phyloP scores from a whole-genome alignment of 78 protist genomes.

The Neovahlkampfia damariscottae region DNA sequence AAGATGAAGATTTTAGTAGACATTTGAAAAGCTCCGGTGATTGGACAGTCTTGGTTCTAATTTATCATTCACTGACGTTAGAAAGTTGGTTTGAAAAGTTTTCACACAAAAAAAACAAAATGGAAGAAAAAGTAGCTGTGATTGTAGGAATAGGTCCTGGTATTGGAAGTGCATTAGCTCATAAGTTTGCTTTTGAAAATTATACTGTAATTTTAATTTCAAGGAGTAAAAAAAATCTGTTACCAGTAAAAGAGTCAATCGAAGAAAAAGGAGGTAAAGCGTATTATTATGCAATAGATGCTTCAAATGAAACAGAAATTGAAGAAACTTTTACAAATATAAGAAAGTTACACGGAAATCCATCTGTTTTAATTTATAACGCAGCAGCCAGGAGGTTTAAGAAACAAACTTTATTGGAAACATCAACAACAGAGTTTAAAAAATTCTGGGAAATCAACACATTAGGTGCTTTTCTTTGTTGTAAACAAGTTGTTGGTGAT shows the following conservation, averaged over 20 bases:
- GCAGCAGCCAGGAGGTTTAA: background rate
- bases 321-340: background rate
- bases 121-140: background rate
- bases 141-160: background rate
- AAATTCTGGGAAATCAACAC: background rate
- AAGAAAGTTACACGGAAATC: background rate
- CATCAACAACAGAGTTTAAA: conserved; percentile 4
- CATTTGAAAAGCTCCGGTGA: too few species aligned
- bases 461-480: conserved; percentile 25
- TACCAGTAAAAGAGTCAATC: background rate
- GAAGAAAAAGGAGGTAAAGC: background rate
- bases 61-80: too few species aligned
- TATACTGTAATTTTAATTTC: background rate
- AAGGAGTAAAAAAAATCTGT: background rate
- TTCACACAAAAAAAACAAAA: background rate
- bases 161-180: background rate
- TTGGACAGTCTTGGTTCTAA: too few species aligned
- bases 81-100: too few species aligned
- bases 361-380: background rate
- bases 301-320: background rate
- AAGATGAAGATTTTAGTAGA: too few species aligned
- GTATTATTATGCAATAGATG: background rate
- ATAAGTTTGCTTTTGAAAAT: background rate
- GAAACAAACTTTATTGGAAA: conserved; percentile 8
- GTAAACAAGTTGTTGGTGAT: conserved; percentile 32